These are phyloP conservation scores for Waltergamsia citrina DNA, from an alignment of 2,329 filamentous ascomycete species.

Conservation along the genomic window DNA sequence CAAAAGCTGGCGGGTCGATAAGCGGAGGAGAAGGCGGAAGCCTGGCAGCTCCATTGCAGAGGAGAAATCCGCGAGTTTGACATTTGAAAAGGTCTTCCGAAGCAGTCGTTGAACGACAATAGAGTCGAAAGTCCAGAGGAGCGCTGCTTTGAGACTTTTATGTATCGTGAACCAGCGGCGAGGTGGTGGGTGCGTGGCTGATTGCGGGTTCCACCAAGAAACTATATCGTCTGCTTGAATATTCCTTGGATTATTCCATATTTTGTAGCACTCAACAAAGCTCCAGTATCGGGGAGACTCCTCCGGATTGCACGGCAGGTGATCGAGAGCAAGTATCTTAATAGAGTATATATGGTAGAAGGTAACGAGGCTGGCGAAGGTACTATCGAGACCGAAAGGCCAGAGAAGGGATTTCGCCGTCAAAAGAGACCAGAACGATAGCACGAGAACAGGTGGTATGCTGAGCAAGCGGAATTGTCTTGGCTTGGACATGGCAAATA, in stretches of 20 bases:
- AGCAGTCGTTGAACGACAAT: no score
- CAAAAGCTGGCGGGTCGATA: not conserved
- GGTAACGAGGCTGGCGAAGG: conserved; percentile 1
- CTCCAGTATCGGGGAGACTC: not conserved
- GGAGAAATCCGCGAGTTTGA: no score
- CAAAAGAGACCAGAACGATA: not conserved
- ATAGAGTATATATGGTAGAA: conserved; percentile 1
- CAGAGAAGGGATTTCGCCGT: not conserved
- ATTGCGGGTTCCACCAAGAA: no score
- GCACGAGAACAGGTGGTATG: not conserved
- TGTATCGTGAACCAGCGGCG: no score
- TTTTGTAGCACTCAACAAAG: conserved; percentile 1
- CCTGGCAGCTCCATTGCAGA: not conserved
- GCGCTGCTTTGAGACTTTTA: no score
- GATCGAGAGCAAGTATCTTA: not conserved
- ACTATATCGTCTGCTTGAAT: not conserved
- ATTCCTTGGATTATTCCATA: conserved; percentile 1
- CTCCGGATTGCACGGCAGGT: conserved; percentile 1
- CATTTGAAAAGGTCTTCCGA: no score
- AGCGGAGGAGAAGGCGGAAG: not conserved
- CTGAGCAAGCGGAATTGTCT: not conserved
- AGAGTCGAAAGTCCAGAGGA: no score
- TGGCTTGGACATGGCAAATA: no score
- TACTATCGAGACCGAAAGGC: conserved; percentile 2
- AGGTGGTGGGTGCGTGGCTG: no score